Percentiles rank a stretch among this genome's conserved stretches.
These are phyloP conservation scores for Phytophthora crassamura DNA, from an alignment of 352 stramenopile genomes.

Conservation along the genomic window DNA sequence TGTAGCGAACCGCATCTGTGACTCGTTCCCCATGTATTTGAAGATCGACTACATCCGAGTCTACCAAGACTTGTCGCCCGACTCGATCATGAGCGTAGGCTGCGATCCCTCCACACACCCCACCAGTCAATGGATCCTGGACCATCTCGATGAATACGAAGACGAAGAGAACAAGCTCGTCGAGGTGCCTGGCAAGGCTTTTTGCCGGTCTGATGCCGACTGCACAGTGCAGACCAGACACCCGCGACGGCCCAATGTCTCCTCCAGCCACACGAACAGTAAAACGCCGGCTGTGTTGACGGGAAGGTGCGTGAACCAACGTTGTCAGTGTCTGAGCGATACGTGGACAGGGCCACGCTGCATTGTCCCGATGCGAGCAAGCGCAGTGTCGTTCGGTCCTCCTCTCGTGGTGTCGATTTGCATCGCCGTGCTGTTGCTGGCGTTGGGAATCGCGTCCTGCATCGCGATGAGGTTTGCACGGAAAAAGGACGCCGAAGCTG, in stretches of 20 bases:
- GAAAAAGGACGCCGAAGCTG: conserved; percentile 25
- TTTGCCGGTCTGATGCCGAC: conserved; percentile 62
- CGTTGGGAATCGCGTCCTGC: conserved; percentile 23
- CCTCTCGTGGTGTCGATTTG: conserved; percentile 26
- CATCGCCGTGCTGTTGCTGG: conserved; percentile 24
- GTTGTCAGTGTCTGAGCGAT: conserved; percentile 44
- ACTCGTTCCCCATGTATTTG: conserved; percentile 70
- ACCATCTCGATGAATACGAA: conserved; percentile 79
- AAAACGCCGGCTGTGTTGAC: conserved; percentile 20
- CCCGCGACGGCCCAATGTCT: neutral
- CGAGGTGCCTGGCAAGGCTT: conserved; percentile 68
- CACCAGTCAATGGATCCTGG: conserved; percentile 76
- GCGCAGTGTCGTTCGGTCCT: conserved; percentile 30
- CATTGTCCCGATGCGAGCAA: conserved; percentile 33
- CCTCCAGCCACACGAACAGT: neutral
- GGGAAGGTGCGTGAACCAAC: conserved; percentile 49
- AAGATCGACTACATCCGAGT: conserved; percentile 85
- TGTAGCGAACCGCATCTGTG: conserved; percentile 62
- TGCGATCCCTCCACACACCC: conserved; percentile 74
- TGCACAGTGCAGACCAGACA: conserved; percentile 53
- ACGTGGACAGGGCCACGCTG: conserved; percentile 62
- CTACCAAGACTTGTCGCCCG: conserved; percentile 59
- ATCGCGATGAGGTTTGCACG: conserved; percentile 17
- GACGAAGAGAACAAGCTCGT: conserved; percentile 65
- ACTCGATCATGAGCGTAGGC: conserved; percentile 58